A percentile compares a stretch with the other conserved stretches of the same genome.
Evolutionary conservation across 1,284 basidiomycete genomes (phyloP).

Genomic region (Cryptococcus wingfieldii): DNA sequence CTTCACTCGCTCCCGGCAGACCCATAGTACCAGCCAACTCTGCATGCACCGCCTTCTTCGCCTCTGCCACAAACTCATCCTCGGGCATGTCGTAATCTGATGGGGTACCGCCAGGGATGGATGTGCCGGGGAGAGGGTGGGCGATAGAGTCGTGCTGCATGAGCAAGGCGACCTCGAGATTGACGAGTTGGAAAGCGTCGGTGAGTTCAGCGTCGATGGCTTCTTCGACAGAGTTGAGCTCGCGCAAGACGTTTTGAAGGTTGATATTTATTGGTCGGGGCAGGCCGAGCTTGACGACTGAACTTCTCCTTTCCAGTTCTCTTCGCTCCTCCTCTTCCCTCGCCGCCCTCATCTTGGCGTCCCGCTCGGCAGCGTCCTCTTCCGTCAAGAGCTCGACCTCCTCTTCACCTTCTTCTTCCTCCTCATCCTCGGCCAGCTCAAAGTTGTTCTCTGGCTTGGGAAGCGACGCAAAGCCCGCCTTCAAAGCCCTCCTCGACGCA

Average conservation of each 20-base stretch:
- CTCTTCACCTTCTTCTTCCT: constrained; percentile 54
- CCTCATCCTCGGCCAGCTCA: constrained; percentile 84
- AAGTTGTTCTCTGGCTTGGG: constrained; percentile 98
- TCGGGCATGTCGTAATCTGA: constrained; percentile 72
- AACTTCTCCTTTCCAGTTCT: constrained; percentile 72
- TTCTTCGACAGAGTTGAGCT: constrained; percentile 49
- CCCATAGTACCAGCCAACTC: constrained; percentile 78
- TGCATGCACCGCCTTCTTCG: constrained; percentile 66
- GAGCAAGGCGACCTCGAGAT: constrained; percentile 72
- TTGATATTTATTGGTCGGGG: constrained; percentile 86
- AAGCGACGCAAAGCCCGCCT: constrained; percentile 74
- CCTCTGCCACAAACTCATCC: constrained; percentile 70
- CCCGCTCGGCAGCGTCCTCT: constrained; percentile 90
- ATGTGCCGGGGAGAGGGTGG: constrained; percentile 83
- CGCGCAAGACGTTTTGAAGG: constrained; percentile 59
- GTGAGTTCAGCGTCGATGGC: constrained; percentile 55
- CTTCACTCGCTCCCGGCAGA: constrained; percentile 74
- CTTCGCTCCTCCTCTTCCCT: constrained; percentile 73
- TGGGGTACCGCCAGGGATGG: constrained; percentile 66
- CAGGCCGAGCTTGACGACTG: constrained; percentile 73
- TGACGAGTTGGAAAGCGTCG: constrained; percentile 63
- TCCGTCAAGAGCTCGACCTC: constrained; percentile 53
- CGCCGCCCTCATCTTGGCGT: constrained; percentile 66
- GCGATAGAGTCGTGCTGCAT: constrained; percentile 84
- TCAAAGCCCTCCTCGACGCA: constrained; percentile 67